phyloP scores from a whole-genome alignment of 176 grass and related monocot genomes.

The Pontederia paniculata region DNA sequence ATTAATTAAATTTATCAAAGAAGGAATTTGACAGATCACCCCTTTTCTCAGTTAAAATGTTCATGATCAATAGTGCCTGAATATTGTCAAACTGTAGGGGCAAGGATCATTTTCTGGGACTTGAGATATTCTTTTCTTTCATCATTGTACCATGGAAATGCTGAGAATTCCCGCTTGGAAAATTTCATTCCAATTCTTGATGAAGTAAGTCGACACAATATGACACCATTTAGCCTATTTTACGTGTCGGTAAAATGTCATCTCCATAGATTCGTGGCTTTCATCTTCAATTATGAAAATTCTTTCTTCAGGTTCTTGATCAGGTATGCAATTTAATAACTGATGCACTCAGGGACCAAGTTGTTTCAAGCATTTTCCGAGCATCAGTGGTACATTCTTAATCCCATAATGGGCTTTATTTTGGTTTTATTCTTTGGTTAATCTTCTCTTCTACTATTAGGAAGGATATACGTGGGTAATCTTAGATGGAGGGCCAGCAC shows the following conservation, averaged over 20 bases:
- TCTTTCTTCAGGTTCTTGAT: constrained; percentile 55
- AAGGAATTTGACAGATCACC: too few species aligned
- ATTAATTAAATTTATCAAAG: too few species aligned
- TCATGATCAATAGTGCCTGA: constrained; percentile 4
- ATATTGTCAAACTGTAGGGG: constrained; percentile 38
- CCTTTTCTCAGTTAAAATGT: too few species aligned
- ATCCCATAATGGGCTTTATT: constrained; percentile 8
- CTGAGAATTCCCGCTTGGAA: constrained; percentile 56
- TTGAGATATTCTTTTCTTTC: constrained; percentile 65
- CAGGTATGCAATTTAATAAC: constrained; percentile 73
- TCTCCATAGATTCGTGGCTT: background rate
- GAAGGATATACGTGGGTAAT: constrained; percentile 73
- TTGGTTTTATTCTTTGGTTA: constrained; percentile 18
- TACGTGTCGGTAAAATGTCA: background rate
- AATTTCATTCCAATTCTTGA: constrained; percentile 64
- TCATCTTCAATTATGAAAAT: constrained; percentile 5
- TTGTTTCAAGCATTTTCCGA: constrained; percentile 71
- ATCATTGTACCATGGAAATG: constrained; percentile 55
- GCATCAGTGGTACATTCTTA: constrained; percentile 56
- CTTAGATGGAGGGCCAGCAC: constrained; percentile 82
- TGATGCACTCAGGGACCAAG: constrained; percentile 68
- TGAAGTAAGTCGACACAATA: constrained; percentile 38
- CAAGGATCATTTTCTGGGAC: constrained; percentile 72
- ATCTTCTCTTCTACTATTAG: constrained; percentile 29
- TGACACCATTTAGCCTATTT: constrained; percentile 10